These are phyloP conservation scores for Lachancea sp. DNA, from an alignment of 805 yeast genomes.

Conservation along the genomic window DNA sequence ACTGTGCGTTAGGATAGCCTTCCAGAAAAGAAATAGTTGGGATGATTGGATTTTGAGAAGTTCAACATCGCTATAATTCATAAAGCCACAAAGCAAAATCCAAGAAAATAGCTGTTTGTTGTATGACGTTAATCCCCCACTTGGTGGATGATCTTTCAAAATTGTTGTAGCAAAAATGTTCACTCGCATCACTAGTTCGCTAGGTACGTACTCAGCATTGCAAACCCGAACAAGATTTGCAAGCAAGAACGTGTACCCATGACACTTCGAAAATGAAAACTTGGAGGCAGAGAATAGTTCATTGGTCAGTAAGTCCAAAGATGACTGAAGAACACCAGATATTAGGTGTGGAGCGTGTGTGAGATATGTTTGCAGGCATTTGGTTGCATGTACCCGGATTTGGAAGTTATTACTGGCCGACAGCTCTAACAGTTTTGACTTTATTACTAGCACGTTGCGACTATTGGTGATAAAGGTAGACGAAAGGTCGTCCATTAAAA, in stretches of 20 bases:
- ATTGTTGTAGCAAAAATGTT: conserved; percentile 41
- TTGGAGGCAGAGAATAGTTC: conserved; percentile 25
- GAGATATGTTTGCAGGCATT: conserved; percentile 31
- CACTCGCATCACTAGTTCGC: conserved; percentile 39
- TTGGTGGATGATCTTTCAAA: conserved; percentile 34
- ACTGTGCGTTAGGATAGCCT: conserved; percentile 46
- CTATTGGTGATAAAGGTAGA: conserved; percentile 28
- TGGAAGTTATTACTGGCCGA: conserved; percentile 36
- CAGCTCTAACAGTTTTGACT: conserved; percentile 33
- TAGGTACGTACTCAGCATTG: conserved; percentile 39
- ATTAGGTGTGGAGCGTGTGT: conserved; percentile 33
- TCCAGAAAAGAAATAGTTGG: conserved; percentile 61
- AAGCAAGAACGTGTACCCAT: conserved; percentile 37
- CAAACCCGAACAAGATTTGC: conserved; percentile 33
- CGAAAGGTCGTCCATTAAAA: conserved; percentile 20
- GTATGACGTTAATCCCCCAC: conserved; percentile 30
- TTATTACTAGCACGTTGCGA: conserved; percentile 27
- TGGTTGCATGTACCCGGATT: conserved; percentile 38
- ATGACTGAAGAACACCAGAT: conserved; percentile 32
- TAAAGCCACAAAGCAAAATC: conserved; percentile 56
- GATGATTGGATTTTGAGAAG: conserved; percentile 50
- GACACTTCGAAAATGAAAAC: conserved; percentile 31
- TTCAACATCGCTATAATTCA: conserved; percentile 49
- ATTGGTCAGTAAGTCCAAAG: conserved; percentile 33
- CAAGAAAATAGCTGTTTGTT: conserved; percentile 45